Evolutionary conservation across 805 yeast genomes (phyloP).

Genomic region (Kazachstania viticola): DNA sequence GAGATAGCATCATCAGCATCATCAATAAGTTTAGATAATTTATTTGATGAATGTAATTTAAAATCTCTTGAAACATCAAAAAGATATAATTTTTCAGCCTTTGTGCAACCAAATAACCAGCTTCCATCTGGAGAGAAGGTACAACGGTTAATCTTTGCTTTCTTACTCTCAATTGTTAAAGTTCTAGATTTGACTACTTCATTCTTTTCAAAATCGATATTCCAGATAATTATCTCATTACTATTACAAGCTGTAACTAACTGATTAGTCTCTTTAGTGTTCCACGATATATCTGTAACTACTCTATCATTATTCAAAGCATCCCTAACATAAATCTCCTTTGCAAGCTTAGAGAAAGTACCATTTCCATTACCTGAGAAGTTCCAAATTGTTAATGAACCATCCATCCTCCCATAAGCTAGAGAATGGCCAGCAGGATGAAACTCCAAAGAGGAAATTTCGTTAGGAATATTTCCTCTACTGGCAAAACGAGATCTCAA

Average conservation of each 20-base stretch:
- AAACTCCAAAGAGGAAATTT: conserved; percentile 15
- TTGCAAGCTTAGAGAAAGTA: conserved; percentile 5
- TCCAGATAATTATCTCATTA: conserved; percentile 16
- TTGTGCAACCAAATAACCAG: conserved; percentile 34
- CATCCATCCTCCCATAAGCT: conserved; percentile 24
- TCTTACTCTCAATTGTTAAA: conserved; percentile 4
- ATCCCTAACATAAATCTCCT: conserved; percentile 8
- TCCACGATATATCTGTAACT: conserved; percentile 18
- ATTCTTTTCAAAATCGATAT: conserved; percentile 7
- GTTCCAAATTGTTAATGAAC: conserved; percentile 21
- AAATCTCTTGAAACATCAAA: conserved; percentile 27
- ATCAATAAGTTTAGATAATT: conserved; percentile 2
- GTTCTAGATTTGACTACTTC: conserved; percentile 11
- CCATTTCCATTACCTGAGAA: neutral
- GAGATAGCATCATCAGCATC: conserved; percentile 20
- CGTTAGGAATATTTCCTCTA: conserved; percentile 9
- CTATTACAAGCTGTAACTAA: conserved; percentile 18
- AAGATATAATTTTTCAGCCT: conserved; percentile 29
- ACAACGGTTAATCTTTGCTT: conserved; percentile 12
- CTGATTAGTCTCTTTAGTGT: conserved; percentile 11
- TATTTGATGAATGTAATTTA: conserved; percentile 9
- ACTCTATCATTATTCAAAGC: conserved; percentile 12
- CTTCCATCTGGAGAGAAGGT: conserved; percentile 37
- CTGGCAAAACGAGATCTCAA: conserved; percentile 15
- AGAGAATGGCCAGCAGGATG: conserved; percentile 18